These are phyloP conservation scores for Pythium biforme DNA, from an alignment of 352 stramenopile species.

Conservation along the genomic window DNA sequence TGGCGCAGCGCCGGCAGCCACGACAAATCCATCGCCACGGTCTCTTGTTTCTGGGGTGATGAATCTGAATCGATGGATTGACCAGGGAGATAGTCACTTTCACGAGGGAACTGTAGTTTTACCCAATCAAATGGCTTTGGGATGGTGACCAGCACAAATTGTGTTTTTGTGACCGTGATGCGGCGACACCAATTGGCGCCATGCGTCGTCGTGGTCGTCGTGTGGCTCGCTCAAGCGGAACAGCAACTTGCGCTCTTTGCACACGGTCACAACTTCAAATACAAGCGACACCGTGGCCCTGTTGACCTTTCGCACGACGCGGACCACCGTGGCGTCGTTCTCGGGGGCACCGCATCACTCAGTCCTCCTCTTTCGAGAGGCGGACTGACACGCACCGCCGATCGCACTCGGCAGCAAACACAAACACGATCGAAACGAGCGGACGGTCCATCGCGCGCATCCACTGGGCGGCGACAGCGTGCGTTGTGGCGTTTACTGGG, in stretches of 20 bases:
- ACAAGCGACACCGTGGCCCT: neutral
- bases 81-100: too few species aligned
- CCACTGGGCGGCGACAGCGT: too few species aligned
- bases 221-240: neutral
- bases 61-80: too few species aligned
- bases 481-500: neutral
- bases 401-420: slow-evolving; percentile 4
- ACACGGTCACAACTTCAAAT: neutral
- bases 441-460: neutral
- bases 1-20: slow-evolving; percentile 5
- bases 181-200: too few species aligned
- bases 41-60: too few species aligned
- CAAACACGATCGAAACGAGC: neutral
- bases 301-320: neutral
- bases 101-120: neutral
- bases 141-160: neutral
- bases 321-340: neutral
- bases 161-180: too few species aligned
- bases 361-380: neutral
- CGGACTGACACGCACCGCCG: neutral
- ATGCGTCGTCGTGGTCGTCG: too few species aligned
- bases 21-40: neutral
- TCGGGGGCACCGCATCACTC: neutral
- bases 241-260: neutral
- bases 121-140: too few species aligned